Percentiles rank a stretch among this genome's conserved stretches.
phyloP scores from a whole-genome alignment of 176 grass and related monocot species.

The bread wheat (Triticum aestivum) region IWGSC_CS_RefSeq_v2.1 NC_057811.1:210943239-210943738 shows the following conservation, averaged over 20 bases:
- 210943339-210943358: background rate
- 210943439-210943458: background rate
- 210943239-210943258: background rate
- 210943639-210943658: slow-evolving; percentile 19
- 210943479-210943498: slow-evolving; percentile 65
- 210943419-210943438: background rate
- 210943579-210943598: background rate
- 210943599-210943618: slow-evolving; percentile 14
- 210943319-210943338: background rate
- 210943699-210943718: background rate
- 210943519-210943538: slow-evolving; percentile 61
- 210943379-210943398: background rate
- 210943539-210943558: slow-evolving; percentile 62
- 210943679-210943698: slow-evolving; percentile 8
- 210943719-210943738: background rate
- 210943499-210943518: slow-evolving; percentile 88
- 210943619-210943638: background rate
- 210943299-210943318: background rate
- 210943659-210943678: background rate
- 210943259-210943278: background rate
- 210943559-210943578: slow-evolving; percentile 14
- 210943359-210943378: background rate
- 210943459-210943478: background rate
- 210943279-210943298: slow-evolving; percentile 4
- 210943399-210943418: slow-evolving; percentile 4